Base-by-base conservation (phyloP, 495 filamentous ascomycete genomes). In the Aspergillus haitiensis region DNA sequence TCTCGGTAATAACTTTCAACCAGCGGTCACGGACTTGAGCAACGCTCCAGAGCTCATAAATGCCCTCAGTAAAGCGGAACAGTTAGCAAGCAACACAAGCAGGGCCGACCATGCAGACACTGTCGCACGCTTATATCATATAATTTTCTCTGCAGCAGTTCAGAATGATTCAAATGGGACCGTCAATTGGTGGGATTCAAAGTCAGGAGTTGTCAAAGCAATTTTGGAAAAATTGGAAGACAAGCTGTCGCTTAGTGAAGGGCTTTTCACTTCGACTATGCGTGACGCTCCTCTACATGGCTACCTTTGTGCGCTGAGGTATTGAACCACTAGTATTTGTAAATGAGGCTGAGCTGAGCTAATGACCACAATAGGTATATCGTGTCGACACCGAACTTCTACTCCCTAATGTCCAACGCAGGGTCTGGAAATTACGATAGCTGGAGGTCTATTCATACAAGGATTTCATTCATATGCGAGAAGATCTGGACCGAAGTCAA, bases 41-140 rank as follows among this genome's bases (percentile, higher is more conserved):
- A 39, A 55, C 3, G 58, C 32, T 2, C 63, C 67, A 49, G 59
- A 60, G 16, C 34, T 78, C 34, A 68, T 69, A 5, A 63, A 69
- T 47, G 75, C 74, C 13, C 45, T 78, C 12, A n/a, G 45, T 10
- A 70, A 69, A 40, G 75, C 76, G n/a, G 76, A 77, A 40, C 60
- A 56, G 6, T 74, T 82, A 50, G 87, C 89, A n/a, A 81, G 86
- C 62, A 78, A 76, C 36, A 93, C 88, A 18, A 91, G 89, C 16
- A 82, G 92, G 34, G 92, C 91, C 34, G 91, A 95, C 64, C 88
- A 93, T 69, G 90, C 89, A 6, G 92, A 97, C 69, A 90, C 91
- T 10, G 85, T 90, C 55, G 91, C 89, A 48, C 84, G 89, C 60
- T 73, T 82, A 3, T 77, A 78, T 48, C 81, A 66, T 73, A 75